Conservation (phyloP, 257 asterid genomes). For the Solanum virginianum region DNA sequence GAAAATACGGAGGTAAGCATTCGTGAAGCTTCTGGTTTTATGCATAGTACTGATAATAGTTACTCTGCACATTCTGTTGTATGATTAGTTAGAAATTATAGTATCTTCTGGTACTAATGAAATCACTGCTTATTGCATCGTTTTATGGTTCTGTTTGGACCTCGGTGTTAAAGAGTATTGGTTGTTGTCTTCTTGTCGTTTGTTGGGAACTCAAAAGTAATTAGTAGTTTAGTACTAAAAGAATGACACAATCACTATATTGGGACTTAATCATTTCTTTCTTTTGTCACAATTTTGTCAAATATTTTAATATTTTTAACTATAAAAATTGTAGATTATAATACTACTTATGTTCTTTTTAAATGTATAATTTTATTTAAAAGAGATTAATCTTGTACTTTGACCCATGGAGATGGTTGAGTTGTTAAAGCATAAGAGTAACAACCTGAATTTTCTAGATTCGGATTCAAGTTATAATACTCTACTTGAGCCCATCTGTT, state of each 20-base stretch:
- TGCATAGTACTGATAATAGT: constrained; percentile 26
- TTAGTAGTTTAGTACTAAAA: neutral
- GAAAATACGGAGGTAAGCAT: constrained; percentile 39
- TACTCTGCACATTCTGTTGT: constrained; percentile 4
- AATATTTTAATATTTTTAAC: neutral
- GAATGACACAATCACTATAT: neutral
- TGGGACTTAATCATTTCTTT: neutral
- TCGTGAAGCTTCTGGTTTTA: constrained; percentile 21
- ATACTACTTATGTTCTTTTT: neutral
- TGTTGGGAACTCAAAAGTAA: neutral
- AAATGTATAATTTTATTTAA: neutral
- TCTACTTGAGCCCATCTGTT: neutral
- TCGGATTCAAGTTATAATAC: neutral
- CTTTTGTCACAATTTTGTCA: neutral
- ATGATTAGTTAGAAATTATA: neutral
- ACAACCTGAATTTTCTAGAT: neutral
- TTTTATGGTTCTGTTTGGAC: neutral
- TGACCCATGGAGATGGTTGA: neutral
- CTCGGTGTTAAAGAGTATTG: neutral
- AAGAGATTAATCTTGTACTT: neutral
- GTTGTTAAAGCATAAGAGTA: neutral
- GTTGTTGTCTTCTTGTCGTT: neutral
- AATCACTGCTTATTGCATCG: neutral
- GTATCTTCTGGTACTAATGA: neutral
- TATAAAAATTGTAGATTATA: neutral